Conservation (phyloP, 148 eudicot species). For the Amaranthus cruentus region DNA sequence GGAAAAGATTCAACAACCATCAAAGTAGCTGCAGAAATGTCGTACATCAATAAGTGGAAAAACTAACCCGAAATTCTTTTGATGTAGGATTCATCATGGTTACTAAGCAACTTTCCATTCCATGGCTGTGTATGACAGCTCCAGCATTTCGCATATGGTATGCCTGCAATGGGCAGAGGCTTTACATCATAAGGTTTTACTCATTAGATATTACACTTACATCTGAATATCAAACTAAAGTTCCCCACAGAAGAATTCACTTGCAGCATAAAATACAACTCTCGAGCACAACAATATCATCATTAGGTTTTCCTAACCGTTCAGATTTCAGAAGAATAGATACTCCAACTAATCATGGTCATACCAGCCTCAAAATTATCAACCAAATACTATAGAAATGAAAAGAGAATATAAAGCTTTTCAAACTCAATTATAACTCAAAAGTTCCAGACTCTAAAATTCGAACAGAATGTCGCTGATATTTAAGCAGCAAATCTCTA, state of each 20-base stretch:
- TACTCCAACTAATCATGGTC: neutral
- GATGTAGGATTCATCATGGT: constrained; percentile 83
- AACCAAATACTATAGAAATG: neutral
- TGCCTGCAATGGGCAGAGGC: constrained; percentile 46
- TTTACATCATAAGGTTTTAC: neutral
- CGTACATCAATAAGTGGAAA: constrained; percentile 2
- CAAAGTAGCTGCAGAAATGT: constrained; percentile 1
- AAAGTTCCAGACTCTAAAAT: neutral
- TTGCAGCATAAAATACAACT: neutral
- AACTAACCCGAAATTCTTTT: constrained; percentile 82
- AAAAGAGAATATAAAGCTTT: neutral
- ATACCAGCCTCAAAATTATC: neutral
- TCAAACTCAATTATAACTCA: neutral
- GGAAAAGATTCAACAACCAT: constrained; percentile 2
- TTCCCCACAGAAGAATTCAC: neutral
- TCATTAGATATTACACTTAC: neutral
- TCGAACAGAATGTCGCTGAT: too few relatives aligned
- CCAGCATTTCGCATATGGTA: constrained; percentile 93
- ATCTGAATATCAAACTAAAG: neutral
- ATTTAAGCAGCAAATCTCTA: neutral
- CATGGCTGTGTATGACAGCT: constrained; percentile 95
- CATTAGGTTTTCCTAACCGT: neutral
- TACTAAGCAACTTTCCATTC: constrained; percentile 90
- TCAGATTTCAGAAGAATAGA: neutral
- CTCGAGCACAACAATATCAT: neutral